Evolutionary conservation across 768 basidiomycete genomes (phyloP).

Genomic region (Dictyophora rubrovolvata): DNA sequence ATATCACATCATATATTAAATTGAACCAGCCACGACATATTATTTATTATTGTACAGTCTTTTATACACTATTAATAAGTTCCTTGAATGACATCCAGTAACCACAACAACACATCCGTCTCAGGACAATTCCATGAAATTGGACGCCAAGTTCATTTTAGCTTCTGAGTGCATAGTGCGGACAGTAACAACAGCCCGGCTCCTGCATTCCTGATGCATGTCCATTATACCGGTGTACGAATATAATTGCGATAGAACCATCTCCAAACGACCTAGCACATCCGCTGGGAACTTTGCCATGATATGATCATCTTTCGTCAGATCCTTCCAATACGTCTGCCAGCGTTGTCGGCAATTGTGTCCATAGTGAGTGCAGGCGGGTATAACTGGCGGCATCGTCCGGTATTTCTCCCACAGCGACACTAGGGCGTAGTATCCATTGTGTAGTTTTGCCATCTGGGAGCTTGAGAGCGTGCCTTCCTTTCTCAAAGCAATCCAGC

Average conservation of each 20-base stretch:
- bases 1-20: no score
- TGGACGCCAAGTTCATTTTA: not conserved
- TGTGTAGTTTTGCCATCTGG: conserved; percentile 57
- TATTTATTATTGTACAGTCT: no score
- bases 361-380: conserved; percentile 63
- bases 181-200: not conserved
- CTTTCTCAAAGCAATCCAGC: conserved; percentile 34
- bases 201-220: conserved; percentile 69
- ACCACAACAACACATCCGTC: no score
- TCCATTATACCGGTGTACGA: conserved; percentile 64
- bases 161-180: not conserved
- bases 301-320: conserved; percentile 50
- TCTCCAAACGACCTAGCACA: conserved; percentile 52
- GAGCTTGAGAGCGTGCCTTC: conserved; percentile 38
- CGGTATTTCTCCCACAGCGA: conserved; percentile 58
- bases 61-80: no score
- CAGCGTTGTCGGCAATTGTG: conserved; percentile 63
- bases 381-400: conserved; percentile 42
- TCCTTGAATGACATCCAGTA: no score
- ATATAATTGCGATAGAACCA: conserved; percentile 59
- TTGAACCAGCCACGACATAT: no score
- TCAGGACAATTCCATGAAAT: not conserved
- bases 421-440: conserved; percentile 62
- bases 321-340: conserved; percentile 75
- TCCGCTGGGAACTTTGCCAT: conserved; percentile 52